Evolutionary conservation across 371 early-diverging fungal genomes (phyloP), one percentile per base, ranked within the genome.

Genomic region (Circinella umbellata): DNA sequence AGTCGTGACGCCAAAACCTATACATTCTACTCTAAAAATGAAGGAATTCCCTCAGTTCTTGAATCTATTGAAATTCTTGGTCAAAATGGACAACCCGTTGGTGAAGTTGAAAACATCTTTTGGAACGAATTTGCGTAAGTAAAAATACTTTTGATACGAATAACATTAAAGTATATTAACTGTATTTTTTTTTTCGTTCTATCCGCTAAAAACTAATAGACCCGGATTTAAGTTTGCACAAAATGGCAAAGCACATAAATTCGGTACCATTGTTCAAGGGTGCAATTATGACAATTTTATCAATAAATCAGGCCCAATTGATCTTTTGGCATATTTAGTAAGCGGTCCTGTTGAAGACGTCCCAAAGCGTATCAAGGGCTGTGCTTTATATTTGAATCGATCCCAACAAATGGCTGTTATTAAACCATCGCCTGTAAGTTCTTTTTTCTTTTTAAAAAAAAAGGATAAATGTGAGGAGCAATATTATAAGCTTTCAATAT

Each of bases 341-440:
- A 47, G 47, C 13, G 53, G 39, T 17, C 18, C 57, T 42, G 69
- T 55, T 18, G 68, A 48, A 5, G 70, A 61, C 34, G 54, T 64
- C 54, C 73, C 66, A 17, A 42, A 35, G 47, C 87, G 85, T 54
- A 68, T 90, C 42, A 81, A 80, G 62, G 85, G 86, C 63, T 68
- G 85, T 3, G 74, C 81, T 9, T 35, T 84, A 20, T 85, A 82
- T 60, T 66, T 92, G 69, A 64, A 72, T 34, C 71, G 74, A 46
- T 86, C 89, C 1, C 76, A 81, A 6, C 90, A 92, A 71, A 75
- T 89, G 61, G 91, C 87, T 42, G 80, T 85, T 39, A 76, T 89
- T n/a, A 79, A 83, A 37, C 88, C 89, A 18, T 75, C 81, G 48
- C 64, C 68, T 14, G 71, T 74, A 65, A 49, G 70, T 38, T 15